phyloP scores from a whole-genome alignment of 306 rosid species.

The Dryas drummondii region DNA sequence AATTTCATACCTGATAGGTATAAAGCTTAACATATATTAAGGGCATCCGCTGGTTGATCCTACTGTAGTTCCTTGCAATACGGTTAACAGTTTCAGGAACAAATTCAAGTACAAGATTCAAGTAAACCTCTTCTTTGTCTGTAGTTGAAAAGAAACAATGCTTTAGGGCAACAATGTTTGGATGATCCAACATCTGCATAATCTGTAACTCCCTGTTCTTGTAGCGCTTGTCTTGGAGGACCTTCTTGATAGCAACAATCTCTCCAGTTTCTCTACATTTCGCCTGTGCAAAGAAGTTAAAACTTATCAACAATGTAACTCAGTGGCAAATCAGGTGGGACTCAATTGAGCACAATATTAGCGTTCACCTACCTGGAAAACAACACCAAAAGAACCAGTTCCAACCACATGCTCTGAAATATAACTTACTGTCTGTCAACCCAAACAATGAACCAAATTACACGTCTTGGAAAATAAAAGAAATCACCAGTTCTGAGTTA shows the following conservation, averaged over 20 bases:
- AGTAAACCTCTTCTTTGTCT: constrained; percentile 88
- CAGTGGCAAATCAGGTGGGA: constrained; percentile 12
- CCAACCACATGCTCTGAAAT: constrained; percentile 93
- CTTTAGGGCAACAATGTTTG: constrained; percentile 82
- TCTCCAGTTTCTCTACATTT: constrained; percentile 99
- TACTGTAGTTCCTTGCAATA: constrained; percentile 80
- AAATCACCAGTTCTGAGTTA: background rate
- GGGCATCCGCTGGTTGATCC: constrained; percentile 95
- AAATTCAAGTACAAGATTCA: constrained; percentile 93
- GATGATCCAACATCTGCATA: constrained; percentile 99
- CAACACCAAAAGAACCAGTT: constrained; percentile 97
- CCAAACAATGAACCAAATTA: constrained; percentile 24
- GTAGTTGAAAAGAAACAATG: constrained; percentile 94
- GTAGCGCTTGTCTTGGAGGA: constrained; percentile 98
- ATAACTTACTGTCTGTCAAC: constrained; percentile 69
- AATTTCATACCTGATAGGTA: constrained; percentile 73
- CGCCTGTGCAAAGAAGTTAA: constrained; percentile 52
- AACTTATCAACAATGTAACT: constrained; percentile 2
- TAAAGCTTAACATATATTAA: constrained; percentile 90
- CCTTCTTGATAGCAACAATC: constrained; percentile 97
- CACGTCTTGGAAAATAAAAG: constrained; percentile 13
- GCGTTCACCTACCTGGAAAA: constrained; percentile 65
- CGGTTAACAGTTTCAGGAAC: constrained; percentile 96
- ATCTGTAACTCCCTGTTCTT: constrained; percentile 95
- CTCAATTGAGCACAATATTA: constrained; percentile 17